A percentile compares a stretch with the other conserved stretches of the same genome.
These are phyloP conservation scores for Cinnamomum chago DNA, from an alignment of 164 flowering plant species.

Conservation along the genomic window DNA sequence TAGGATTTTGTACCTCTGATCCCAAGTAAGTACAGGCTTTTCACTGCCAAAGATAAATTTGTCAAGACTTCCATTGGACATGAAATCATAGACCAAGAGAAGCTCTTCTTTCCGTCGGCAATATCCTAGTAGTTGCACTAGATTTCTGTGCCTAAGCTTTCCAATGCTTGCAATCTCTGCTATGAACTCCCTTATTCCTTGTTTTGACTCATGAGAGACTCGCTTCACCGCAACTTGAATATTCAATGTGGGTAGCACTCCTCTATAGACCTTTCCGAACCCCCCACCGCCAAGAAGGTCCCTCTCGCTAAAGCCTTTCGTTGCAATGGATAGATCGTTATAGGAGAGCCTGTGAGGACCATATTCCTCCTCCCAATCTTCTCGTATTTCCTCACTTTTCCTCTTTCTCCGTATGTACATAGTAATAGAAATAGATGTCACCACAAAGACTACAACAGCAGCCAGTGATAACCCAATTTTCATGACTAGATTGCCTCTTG, in stretches of 20 bases:
- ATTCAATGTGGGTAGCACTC: slow-evolving; percentile 35
- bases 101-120: slow-evolving; percentile 54
- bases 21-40: slow-evolving; percentile 39
- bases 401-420: slow-evolving; percentile 15
- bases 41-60: slow-evolving; percentile 49
- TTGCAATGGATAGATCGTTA: slow-evolving; percentile 59
- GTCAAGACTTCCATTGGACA: slow-evolving; percentile 84
- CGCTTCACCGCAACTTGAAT: slow-evolving; percentile 67
- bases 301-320: slow-evolving; percentile 53
- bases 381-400: slow-evolving; percentile 47
- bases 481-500: not conserved
- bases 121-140: slow-evolving; percentile 71
- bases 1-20: slow-evolving; percentile 16
- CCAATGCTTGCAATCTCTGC: slow-evolving; percentile 70
- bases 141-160: slow-evolving; percentile 59
- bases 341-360: slow-evolving; percentile 65
- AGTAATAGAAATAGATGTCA: slow-evolving; percentile 17
- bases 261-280: slow-evolving; percentile 68
- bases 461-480: slow-evolving; percentile 3
- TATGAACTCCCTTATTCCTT: slow-evolving; percentile 55
- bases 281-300: slow-evolving; percentile 70
- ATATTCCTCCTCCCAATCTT: slow-evolving; percentile 64
- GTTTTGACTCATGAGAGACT: slow-evolving; percentile 58
- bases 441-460: not conserved
- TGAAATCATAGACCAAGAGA: slow-evolving; percentile 68